Base-by-base conservation (phyloP, 352 stramenopile genomes). In the Phytopythium montanum region DNA sequence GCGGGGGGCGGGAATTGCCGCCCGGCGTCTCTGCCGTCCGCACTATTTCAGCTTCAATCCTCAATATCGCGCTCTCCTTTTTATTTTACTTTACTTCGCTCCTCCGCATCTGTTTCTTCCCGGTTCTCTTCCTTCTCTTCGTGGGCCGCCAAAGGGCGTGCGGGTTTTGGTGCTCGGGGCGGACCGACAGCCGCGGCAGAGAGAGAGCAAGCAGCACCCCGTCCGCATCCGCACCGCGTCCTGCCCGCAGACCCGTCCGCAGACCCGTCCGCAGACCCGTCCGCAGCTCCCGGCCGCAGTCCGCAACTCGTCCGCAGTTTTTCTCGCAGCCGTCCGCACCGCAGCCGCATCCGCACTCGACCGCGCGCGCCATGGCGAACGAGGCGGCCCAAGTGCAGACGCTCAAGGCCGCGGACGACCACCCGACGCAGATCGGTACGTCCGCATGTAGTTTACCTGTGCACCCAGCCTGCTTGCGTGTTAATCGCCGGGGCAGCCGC, bases 321-420 rank as follows among this genome's bases (percentile, higher is more conserved):
- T 45, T 23, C 23, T 45, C 18, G 38, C 38, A 4, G 16, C 16
- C 38, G 38, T 45, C 38, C 38, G 38, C 38, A 45, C 16, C 39
- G 39, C 13, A n/a, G n/a, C n/a, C n/a, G n/a, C n/a, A n/a, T n/a
- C n/a, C n/a, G n/a, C 39, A 26, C 26, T 26, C 38, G 38, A 45
- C 6, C 38, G 38, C 2, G 16, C 3, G 12, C 23, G 64, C 14
- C 38, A 79, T 79, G 71, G 56, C 68, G 36, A 69, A 79, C 62
- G 63, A 56, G 16, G 14, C 64, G 9, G 60, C 72, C 28, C 68
- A 76, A 29, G 72, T 83, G 45, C 73, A 79, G 64, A 83, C 74
- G 46, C 76, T 86, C 56, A 78, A 81, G 71, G 80, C 75, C 61
- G 79, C 75, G 73, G 65, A 72, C 38, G 66, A 66, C n/a, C 51